Conservation (phyloP, 371 early-diverging fungal genomes). For the Mortierella sp. region DNA sequence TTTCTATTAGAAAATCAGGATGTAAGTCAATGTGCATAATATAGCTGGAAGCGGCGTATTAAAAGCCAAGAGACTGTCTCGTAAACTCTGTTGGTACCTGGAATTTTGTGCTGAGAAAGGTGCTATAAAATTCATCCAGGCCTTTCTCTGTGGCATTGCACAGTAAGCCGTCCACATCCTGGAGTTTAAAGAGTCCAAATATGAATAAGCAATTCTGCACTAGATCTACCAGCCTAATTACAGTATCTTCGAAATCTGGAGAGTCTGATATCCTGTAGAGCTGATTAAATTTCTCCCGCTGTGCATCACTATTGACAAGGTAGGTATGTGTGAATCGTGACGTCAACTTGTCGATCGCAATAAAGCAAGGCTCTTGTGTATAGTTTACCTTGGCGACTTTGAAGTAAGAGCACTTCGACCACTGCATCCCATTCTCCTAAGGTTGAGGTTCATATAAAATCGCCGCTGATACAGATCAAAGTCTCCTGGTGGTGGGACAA, state of each 20-base stretch:
- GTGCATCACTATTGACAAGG: slow-evolving; percentile 63
- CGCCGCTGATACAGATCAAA: slow-evolving; percentile 67
- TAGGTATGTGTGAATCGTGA: background rate
- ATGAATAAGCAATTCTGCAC: slow-evolving; percentile 69
- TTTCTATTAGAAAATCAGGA: slow-evolving; percentile 2
- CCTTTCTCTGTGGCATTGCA: slow-evolving; percentile 72
- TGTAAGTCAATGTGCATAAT: background rate
- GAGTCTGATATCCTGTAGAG: slow-evolving; percentile 70
- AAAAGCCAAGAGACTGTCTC: background rate
- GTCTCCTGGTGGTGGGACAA: slow-evolving; percentile 70
- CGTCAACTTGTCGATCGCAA: background rate
- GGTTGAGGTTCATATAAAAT: slow-evolving; percentile 73
- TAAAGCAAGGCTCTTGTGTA: background rate
- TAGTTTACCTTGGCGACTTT: slow-evolving; percentile 67
- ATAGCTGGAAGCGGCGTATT: background rate
- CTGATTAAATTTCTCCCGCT: slow-evolving; percentile 74
- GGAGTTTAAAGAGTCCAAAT: slow-evolving; percentile 62
- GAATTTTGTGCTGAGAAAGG: slow-evolving; percentile 63
- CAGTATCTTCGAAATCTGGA: slow-evolving; percentile 67
- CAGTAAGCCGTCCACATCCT: slow-evolving; percentile 71
- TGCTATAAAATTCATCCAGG: slow-evolving; percentile 63
- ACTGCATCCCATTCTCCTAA: slow-evolving; percentile 72
- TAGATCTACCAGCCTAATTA: slow-evolving; percentile 65
- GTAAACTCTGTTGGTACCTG: slow-evolving; percentile 56
- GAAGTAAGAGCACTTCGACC: slow-evolving; percentile 74